A percentile compares a stretch with the other conserved stretches of the same genome.
These are phyloP conservation scores for Arxiozyma telluris DNA, from an alignment of 1,139 yeast genomes.

Conservation along the genomic window DNA sequence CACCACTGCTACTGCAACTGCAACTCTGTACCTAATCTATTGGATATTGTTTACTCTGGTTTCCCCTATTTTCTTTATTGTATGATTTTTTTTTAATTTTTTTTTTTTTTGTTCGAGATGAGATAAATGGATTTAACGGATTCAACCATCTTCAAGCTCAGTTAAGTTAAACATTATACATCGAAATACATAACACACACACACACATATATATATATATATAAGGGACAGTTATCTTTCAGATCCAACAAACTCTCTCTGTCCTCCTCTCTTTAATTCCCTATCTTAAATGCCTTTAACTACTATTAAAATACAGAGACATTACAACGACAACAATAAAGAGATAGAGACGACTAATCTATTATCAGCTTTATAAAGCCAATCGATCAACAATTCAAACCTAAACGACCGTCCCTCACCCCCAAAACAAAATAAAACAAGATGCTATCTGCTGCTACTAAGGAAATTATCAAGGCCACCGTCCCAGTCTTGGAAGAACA, in stretches of 20 bases:
- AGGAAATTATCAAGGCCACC: slow-evolving; percentile 42
- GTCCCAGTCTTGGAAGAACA: slow-evolving; percentile 50
- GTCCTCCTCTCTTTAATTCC: too few species aligned
- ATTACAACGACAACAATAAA: neutral
- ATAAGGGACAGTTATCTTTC: too few species aligned
- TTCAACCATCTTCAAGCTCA: neutral
- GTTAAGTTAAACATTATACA: neutral
- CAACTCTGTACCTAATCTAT: neutral
- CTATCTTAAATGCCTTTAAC: neutral
- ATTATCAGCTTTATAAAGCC: too few species aligned
- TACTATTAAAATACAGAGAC: neutral
- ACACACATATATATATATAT: neutral
- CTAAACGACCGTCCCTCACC: neutral
- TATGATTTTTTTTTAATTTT: too few species aligned
- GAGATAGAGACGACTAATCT: neutral
- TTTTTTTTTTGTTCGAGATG: neutral
- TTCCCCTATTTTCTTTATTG: neutral
- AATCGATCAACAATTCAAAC: too few species aligned
- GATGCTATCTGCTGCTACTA: slow-evolving; percentile 26
- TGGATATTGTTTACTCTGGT: neutral
- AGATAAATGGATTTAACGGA: neutral
- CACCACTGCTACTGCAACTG: neutral
- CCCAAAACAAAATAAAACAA: neutral
- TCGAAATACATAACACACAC: neutral
- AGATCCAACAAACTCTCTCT: too few species aligned